Conservation (phyloP, 345 rosid species). For the Aquilaria sinensis region DNA sequence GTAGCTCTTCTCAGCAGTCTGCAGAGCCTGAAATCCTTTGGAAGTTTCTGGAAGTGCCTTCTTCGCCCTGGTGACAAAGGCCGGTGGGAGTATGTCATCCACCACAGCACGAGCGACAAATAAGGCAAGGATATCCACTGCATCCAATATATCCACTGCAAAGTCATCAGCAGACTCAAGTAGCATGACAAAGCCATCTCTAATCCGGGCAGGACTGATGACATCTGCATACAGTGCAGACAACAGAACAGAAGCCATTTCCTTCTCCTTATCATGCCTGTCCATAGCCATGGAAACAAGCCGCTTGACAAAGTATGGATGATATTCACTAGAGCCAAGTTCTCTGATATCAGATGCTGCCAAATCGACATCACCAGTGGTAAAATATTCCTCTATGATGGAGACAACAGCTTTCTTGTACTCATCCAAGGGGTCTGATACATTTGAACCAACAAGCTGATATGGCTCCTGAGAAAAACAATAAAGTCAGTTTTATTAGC, state of each 20-base stretch:
- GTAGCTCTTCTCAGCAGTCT: constrained; percentile 86
- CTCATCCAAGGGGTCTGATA: constrained; percentile 88
- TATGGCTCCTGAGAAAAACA: constrained; percentile 63
- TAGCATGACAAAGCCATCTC: constrained; percentile 96
- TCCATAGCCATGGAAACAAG: constrained; percentile 99
- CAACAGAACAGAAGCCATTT: constrained; percentile 95
- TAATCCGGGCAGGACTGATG: constrained; percentile 75
- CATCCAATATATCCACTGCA: constrained; percentile 84
- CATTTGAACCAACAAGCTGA: constrained; percentile 71
- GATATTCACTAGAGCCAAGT: constrained; percentile 85
- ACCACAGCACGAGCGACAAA: constrained; percentile 92
- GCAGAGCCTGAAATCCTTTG: constrained; percentile 74
- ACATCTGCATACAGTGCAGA: constrained; percentile 94
- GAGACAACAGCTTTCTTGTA: constrained; percentile 88
- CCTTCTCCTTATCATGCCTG: constrained; percentile 97
- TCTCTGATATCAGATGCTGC: constrained; percentile 96
- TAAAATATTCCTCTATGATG: constrained; percentile 83
- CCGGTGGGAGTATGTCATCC: constrained; percentile 94
- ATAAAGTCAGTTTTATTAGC: constrained; percentile 6
- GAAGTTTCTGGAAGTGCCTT: constrained; percentile 71
- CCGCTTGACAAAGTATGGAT: constrained; percentile 85
- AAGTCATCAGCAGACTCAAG: constrained; percentile 95
- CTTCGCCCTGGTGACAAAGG: constrained; percentile 75
- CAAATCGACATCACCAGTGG: constrained; percentile 81
- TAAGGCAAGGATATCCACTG: constrained; percentile 91